These are phyloP conservation scores for Blastomyces gilchristii DNA, from an alignment of 2,329 filamentous ascomycete species.

Conservation along the genomic window DNA sequence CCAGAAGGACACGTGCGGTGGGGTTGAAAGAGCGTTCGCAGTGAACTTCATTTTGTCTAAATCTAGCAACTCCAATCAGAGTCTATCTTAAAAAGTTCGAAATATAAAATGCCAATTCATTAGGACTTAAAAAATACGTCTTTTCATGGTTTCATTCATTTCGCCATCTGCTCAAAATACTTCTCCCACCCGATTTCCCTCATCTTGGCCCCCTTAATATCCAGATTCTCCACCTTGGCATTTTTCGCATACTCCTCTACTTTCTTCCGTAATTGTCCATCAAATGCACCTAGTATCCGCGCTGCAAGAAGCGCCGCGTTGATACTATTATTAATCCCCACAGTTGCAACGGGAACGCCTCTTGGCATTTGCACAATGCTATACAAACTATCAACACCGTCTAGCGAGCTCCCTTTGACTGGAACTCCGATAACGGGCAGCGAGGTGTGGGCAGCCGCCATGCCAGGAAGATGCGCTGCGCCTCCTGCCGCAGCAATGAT, in stretches of 20 bases:
- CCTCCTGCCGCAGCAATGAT: constrained; percentile 69
- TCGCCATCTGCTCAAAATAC: constrained; percentile 35
- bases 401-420: constrained; percentile 61
- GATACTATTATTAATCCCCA: constrained; percentile 70
- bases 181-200: constrained; percentile 35
- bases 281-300: constrained; percentile 51
- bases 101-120: neutral
- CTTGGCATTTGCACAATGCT: constrained; percentile 69
- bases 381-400: constrained; percentile 60
- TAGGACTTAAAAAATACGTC: neutral
- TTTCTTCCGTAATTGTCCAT: constrained; percentile 32
- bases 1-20: neutral
- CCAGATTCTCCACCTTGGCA: constrained; percentile 34
- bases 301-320: constrained; percentile 66
- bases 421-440: constrained; percentile 70
- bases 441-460: constrained; percentile 59
- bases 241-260: constrained; percentile 35
- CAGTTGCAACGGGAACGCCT: constrained; percentile 61
- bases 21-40: too few relatives aligned
- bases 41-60: neutral
- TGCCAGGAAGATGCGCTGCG: constrained; percentile 64
- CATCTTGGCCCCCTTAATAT: constrained; percentile 35
- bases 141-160: neutral
- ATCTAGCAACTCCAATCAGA: neutral
- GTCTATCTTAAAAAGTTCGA: neutral